These are phyloP conservation scores for Prunus mume DNA, from an alignment of 306 rosid genomes.

Conservation along the genomic window DNA sequence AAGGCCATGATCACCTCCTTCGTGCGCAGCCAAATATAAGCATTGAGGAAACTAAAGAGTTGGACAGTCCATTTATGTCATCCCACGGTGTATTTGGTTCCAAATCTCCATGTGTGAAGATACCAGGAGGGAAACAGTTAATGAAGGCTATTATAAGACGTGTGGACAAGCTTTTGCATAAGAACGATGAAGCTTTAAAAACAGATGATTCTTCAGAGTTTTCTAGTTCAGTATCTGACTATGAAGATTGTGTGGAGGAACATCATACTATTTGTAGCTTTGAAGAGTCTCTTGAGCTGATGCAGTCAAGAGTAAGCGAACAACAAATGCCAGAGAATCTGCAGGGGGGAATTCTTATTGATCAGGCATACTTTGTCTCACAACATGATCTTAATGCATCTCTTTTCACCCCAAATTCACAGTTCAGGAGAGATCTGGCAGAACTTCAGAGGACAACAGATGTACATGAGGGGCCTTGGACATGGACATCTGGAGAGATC, in stretches of 20 bases:
- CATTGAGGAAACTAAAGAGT: slow-evolving; percentile 33
- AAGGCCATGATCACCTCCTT: slow-evolving; percentile 28
- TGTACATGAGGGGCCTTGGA: slow-evolving; percentile 72
- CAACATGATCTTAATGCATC: slow-evolving; percentile 46
- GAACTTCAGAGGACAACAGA: slow-evolving; percentile 59
- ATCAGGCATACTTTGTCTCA: slow-evolving; percentile 53
- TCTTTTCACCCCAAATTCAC: slow-evolving; percentile 70
- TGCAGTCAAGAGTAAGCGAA: slow-evolving; percentile 42
- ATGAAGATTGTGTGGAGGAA: slow-evolving; percentile 47
- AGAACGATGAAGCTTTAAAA: slow-evolving; percentile 52
- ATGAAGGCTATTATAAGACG: slow-evolving; percentile 46
- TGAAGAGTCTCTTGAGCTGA: slow-evolving; percentile 57
- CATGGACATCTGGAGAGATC: slow-evolving; percentile 56
- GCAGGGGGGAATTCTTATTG: slow-evolving; percentile 64
- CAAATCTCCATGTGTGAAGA: slow-evolving; percentile 34
- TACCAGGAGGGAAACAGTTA: slow-evolving; percentile 47
- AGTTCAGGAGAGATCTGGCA: slow-evolving; percentile 63
- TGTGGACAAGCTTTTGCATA: slow-evolving; percentile 55
- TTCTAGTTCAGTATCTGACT: slow-evolving; percentile 47
- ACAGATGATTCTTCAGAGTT: slow-evolving; percentile 43
- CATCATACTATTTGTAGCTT: slow-evolving; percentile 44
- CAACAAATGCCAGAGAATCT: slow-evolving; percentile 66
- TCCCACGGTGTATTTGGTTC: slow-evolving; percentile 13
- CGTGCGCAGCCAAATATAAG: slow-evolving; percentile 27
- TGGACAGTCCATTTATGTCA: slow-evolving; percentile 25